Evolutionary conservation across 1,139 yeast genomes (phyloP).

Genomic region (Yamadazyma aaseri): DNA sequence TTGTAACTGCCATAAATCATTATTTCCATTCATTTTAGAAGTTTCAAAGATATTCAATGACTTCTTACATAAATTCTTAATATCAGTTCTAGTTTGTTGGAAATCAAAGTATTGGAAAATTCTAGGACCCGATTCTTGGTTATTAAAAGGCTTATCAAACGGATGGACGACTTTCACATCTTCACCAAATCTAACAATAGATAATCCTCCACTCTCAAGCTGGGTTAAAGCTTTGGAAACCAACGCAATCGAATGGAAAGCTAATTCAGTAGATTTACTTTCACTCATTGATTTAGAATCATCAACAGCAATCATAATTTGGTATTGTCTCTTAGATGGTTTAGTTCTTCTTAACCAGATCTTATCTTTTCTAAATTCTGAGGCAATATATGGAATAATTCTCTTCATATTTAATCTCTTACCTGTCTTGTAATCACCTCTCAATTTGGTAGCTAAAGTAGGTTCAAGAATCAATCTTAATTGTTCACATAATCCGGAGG

Average conservation of each 20-base stretch:
- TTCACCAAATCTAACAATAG: slow-evolving; percentile 90
- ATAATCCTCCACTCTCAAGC: slow-evolving; percentile 89
- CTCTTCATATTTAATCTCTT: slow-evolving; percentile 96
- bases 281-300: slow-evolving; percentile 98
- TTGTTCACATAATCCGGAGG: slow-evolving; percentile 89
- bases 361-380: slow-evolving; percentile 95
- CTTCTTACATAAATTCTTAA: slow-evolving; percentile 65
- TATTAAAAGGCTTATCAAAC: slow-evolving; percentile 76
- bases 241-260: slow-evolving; percentile 91
- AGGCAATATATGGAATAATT: slow-evolving; percentile 96
- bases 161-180: slow-evolving; percentile 83
- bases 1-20: slow-evolving; percentile 90
- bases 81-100: slow-evolving; percentile 85
- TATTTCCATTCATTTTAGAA: slow-evolving; percentile 54
- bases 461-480: slow-evolving; percentile 91
- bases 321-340: slow-evolving; percentile 96
- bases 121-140: slow-evolving; percentile 77
- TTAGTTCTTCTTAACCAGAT: slow-evolving; percentile 98
- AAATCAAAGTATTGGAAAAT: slow-evolving; percentile 89
- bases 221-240: slow-evolving; percentile 94
- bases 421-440: slow-evolving; percentile 97
- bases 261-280: slow-evolving; percentile 83
- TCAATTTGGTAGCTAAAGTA: slow-evolving; percentile 86
- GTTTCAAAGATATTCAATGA: slow-evolving; percentile 75
- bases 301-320: slow-evolving; percentile 96